Conservation (phyloP, 2,329 filamentous ascomycete species). For the Calonectria montana region DNA sequence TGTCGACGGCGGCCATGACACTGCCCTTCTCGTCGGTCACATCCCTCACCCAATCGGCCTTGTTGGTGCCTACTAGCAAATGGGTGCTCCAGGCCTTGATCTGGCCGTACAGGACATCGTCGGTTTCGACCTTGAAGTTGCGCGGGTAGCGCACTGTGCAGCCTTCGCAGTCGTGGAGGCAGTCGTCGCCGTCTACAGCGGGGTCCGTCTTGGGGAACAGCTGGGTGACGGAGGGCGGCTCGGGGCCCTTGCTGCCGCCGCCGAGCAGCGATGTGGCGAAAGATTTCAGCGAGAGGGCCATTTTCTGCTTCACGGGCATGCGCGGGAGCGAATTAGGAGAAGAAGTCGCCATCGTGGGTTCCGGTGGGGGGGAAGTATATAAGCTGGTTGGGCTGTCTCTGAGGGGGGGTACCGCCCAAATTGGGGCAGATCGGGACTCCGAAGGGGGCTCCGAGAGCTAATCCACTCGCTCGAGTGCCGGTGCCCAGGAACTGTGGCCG, state of each 20-base stretch:
- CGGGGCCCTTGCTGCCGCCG: slow-evolving; percentile 30
- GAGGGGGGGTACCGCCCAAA: background rate
- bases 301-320: slow-evolving; percentile 52
- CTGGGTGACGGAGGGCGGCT: slow-evolving; percentile 47
- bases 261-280: slow-evolving; percentile 47
- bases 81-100: slow-evolving; percentile 92
- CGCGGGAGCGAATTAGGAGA: slow-evolving; percentile 36
- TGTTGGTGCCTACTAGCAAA: slow-evolving; percentile 92
- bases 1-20: slow-evolving; percentile 80
- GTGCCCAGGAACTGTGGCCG: slow-evolving; percentile 9
- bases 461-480: background rate
- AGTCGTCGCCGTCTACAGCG: slow-evolving; percentile 87
- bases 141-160: slow-evolving; percentile 84
- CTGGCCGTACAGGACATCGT: slow-evolving; percentile 84
- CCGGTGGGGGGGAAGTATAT: background rate
- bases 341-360: slow-evolving; percentile 9
- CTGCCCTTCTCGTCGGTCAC: slow-evolving; percentile 89
- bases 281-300: slow-evolving; percentile 54
- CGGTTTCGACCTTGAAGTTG: slow-evolving; percentile 78
- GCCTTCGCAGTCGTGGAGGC: slow-evolving; percentile 84
- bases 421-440: slow-evolving; percentile 9
- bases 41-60: slow-evolving; percentile 93
- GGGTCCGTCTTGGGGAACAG: slow-evolving; percentile 83
- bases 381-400: background rate
- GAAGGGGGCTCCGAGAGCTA: slow-evolving; percentile 9